phyloP scores from a whole-genome alignment of 306 rosid genomes.

The Castanospermum australe region DNA sequence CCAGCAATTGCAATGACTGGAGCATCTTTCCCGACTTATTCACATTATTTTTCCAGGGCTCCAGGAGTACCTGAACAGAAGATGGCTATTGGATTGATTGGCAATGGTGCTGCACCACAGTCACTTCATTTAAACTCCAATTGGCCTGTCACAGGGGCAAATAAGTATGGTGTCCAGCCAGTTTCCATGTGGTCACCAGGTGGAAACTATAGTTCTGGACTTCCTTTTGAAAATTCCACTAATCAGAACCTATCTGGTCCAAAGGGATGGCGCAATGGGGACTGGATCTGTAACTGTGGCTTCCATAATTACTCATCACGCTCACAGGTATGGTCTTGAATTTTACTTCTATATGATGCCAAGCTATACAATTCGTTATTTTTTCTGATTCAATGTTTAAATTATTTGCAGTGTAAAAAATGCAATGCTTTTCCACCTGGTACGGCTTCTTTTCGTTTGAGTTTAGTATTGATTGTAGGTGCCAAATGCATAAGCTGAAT shows the following conservation, averaged over 20 bases:
- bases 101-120: constrained; percentile 53
- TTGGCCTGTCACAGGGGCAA: constrained; percentile 65
- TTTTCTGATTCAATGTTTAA: constrained; percentile 37
- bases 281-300: constrained; percentile 93
- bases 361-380: not conserved
- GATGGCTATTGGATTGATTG: constrained; percentile 65
- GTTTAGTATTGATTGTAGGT: not conserved
- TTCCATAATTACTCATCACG: constrained; percentile 93
- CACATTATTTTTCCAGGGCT: constrained; percentile 67
- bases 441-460: constrained; percentile 33
- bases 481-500: constrained; percentile 6
- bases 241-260: constrained; percentile 48
- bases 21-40: constrained; percentile 72
- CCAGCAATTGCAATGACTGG: constrained; percentile 84
- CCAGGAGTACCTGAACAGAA: constrained; percentile 69
- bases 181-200: constrained; percentile 57
- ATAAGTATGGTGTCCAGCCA: constrained; percentile 62
- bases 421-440: constrained; percentile 92
- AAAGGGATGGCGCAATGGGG: constrained; percentile 93
- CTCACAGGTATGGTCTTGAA: constrained; percentile 59
- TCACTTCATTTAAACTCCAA: constrained; percentile 51
- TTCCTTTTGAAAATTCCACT: constrained; percentile 50
- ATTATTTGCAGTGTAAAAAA: constrained; percentile 83
- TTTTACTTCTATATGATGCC: constrained; percentile 15
- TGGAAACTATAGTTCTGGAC: constrained; percentile 52